A percentile compares a stretch with the other conserved stretches of the same genome.
phyloP scores from a whole-genome alignment of 2,329 filamentous ascomycete genomes.

The Colletotrichum sp. region DNA sequence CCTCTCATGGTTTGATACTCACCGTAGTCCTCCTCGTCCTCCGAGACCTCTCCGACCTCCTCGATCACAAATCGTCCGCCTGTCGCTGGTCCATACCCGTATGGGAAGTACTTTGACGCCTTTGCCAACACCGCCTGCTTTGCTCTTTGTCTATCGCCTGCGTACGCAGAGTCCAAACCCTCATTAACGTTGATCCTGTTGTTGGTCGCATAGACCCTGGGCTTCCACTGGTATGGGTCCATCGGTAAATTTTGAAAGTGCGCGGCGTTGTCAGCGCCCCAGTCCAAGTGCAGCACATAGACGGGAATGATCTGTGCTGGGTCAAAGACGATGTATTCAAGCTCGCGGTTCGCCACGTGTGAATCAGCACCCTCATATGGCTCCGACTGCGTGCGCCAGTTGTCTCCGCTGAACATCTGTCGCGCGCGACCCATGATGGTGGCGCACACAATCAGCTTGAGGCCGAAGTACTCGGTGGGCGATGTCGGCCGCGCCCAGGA shows the following conservation, averaged over 20 bases:
- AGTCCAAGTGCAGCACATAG: conserved; percentile 51
- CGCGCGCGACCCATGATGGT: conserved; percentile 48
- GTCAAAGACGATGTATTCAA: conserved; percentile 51
- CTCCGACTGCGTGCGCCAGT: conserved; percentile 29
- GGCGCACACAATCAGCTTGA: conserved; percentile 50
- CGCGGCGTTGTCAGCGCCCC: conserved; percentile 35
- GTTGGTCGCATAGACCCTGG: not conserved
- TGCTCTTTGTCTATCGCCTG: conserved; percentile 40
- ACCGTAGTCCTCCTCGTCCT: conserved; percentile 48
- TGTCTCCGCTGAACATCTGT: conserved; percentile 30
- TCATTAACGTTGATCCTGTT: conserved; percentile 24
- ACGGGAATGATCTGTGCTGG: conserved; percentile 46
- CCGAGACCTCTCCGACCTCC: conserved; percentile 45
- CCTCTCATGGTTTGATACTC: conserved; percentile 39
- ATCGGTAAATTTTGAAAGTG: conserved; percentile 22
- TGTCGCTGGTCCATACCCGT: conserved; percentile 48
- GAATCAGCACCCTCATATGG: conserved; percentile 36
- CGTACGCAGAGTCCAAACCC: not conserved
- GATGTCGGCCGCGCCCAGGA: conserved; percentile 31
- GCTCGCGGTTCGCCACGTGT: conserved; percentile 39
- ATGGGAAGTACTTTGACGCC: conserved; percentile 52
- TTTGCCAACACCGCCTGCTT: conserved; percentile 43
- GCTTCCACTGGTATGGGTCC: conserved; percentile 24
- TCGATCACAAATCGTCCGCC: conserved; percentile 49
- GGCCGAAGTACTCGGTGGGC: conserved; percentile 35